These are phyloP conservation scores for Huntiella bhutanensis DNA, from an alignment of 2,329 filamentous ascomycete species.

Conservation along the genomic window DNA sequence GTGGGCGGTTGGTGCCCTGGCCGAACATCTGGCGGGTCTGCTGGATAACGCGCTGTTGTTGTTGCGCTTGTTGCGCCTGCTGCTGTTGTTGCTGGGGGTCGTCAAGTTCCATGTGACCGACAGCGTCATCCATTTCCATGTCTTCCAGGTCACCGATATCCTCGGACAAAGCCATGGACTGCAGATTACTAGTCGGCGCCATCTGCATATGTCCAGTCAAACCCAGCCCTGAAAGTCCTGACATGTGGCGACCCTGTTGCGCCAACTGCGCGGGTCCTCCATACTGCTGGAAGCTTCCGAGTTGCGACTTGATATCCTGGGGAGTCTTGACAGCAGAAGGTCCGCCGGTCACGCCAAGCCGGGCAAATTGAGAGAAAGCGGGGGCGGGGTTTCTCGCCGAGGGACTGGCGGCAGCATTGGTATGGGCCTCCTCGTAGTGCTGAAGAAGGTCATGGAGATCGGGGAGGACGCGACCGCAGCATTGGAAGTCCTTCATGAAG, in stretches of 20 bases:
- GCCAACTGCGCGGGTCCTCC: conserved; percentile 10
- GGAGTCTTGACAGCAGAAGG: conserved; percentile 1
- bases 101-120: conserved; percentile 45
- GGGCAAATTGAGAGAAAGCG: conserved; percentile 22
- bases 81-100: conserved; percentile 28
- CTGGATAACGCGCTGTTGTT: conserved; percentile 30
- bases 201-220: conserved; percentile 20
- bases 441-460: conserved; percentile 88
- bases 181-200: conserved; percentile 25
- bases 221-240: conserved; percentile 9
- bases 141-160: conserved; percentile 78
- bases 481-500: conserved; percentile 94
- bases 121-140: conserved; percentile 89
- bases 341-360: conserved; percentile 2
- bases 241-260: conserved; percentile 12
- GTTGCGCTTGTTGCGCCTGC: conserved; percentile 13
- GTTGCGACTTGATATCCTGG: conserved; percentile 2
- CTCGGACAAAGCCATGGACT: conserved; percentile 18
- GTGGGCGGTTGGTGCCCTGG: conserved; percentile 42
- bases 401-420: conserved; percentile 36
- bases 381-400: conserved; percentile 20
- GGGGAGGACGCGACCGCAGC: conserved; percentile 75
- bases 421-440: conserved; percentile 92
- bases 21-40: conserved; percentile 51
- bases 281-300: conserved; percentile 10